phyloP scores from a whole-genome alignment of 2,329 filamentous ascomycete species.

The Colletotrichum musae region DNA sequence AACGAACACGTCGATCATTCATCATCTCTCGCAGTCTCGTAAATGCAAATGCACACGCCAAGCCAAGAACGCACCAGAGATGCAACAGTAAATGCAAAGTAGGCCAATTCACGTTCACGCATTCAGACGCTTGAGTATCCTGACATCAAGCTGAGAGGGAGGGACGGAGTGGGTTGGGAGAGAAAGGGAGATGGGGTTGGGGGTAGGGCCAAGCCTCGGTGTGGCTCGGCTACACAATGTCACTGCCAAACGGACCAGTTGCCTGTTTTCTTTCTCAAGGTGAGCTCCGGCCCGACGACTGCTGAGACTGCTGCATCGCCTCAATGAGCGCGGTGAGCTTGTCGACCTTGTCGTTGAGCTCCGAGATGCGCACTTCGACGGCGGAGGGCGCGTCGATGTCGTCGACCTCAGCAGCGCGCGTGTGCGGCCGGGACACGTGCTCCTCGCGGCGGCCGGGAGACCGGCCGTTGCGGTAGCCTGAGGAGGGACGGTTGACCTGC shows the following conservation, averaged over 20 bases:
- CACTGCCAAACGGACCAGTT: conserved; percentile 6
- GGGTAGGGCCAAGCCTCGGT: conserved; percentile 7
- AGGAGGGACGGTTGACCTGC: conserved; percentile 43
- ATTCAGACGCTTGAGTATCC: conserved; percentile 11
- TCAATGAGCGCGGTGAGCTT: conserved; percentile 68
- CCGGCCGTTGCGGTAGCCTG: conserved; percentile 44
- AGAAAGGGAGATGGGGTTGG: neutral
- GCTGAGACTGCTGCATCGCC: conserved; percentile 58
- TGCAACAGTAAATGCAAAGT: conserved; percentile 9
- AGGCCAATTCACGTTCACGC: conserved; percentile 14
- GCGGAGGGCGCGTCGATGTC: conserved; percentile 54
- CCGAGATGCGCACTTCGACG: conserved; percentile 66
- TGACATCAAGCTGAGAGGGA: neutral
- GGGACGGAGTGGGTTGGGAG: neutral
- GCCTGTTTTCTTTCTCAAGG: neutral
- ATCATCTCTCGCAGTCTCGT: conserved; percentile 10
- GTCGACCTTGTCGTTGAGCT: conserved; percentile 72
- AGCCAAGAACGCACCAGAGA: conserved; percentile 8
- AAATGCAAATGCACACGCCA: conserved; percentile 21
- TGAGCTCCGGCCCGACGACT: neutral
- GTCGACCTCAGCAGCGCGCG: conserved; percentile 49
- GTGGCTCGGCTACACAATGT: conserved; percentile 12
- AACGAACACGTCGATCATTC: conserved; percentile 16
- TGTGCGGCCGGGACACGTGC: conserved; percentile 40
- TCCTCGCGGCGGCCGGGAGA: conserved; percentile 41